Evolutionary conservation across 768 basidiomycete genomes (phyloP).

Genomic region (Boletus subparvulus): DNA sequence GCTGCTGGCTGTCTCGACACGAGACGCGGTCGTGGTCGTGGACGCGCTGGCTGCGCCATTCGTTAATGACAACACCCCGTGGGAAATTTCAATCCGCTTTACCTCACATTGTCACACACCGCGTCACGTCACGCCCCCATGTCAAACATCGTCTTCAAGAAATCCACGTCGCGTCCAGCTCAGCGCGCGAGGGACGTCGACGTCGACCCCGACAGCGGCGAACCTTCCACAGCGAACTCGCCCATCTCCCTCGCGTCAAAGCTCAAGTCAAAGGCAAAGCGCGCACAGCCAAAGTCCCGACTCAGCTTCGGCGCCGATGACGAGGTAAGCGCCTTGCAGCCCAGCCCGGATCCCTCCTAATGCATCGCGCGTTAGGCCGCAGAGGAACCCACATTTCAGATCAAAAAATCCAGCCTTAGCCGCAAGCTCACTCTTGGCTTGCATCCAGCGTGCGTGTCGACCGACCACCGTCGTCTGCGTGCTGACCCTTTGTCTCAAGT

Average conservation of each 20-base stretch:
- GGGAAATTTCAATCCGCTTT: constrained; percentile 19
- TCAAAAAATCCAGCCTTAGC: constrained; percentile 81
- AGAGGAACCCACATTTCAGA: constrained; percentile 65
- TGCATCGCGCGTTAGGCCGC: constrained; percentile 47
- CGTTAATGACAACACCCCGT: constrained; percentile 22
- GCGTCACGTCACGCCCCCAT: constrained; percentile 27
- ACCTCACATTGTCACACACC: constrained; percentile 16
- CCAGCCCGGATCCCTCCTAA: constrained; percentile 7
- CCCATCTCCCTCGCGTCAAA: constrained; percentile 63
- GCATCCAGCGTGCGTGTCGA: constrained; percentile 46
- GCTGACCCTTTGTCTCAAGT: constrained; percentile 27
- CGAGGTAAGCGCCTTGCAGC: constrained; percentile 48
- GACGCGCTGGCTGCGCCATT: constrained; percentile 35
- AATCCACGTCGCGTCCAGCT: constrained; percentile 40
- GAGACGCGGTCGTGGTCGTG: constrained; percentile 55
- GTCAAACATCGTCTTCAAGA: constrained; percentile 42
- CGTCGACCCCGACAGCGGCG: constrained; percentile 14
- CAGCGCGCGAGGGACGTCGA: constrained; percentile 41
- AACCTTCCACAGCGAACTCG: constrained; percentile 33
- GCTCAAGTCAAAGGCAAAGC: constrained; percentile 70
- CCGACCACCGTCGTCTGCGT: neutral
- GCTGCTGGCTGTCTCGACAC: constrained; percentile 23
- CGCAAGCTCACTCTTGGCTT: constrained; percentile 58
- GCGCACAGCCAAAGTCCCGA: constrained; percentile 60
- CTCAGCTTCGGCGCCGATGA: constrained; percentile 77